phyloP scores from a whole-genome alignment of 768 basidiomycete genomes.

The Ramaria sp. region DNA sequence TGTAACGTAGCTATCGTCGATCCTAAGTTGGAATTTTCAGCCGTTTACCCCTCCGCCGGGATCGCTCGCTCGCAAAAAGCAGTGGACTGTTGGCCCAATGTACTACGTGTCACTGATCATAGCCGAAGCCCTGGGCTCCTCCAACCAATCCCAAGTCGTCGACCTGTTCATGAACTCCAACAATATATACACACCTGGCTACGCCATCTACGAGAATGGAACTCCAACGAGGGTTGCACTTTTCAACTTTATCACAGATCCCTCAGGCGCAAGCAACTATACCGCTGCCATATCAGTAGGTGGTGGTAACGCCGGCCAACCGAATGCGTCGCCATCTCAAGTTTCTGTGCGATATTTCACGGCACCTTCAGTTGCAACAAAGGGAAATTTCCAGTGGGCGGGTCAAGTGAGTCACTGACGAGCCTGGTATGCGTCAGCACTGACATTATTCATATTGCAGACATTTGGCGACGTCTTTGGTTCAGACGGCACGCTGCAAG shows the following conservation, averaged over 20 bases:
- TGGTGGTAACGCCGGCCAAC: constrained; percentile 30
- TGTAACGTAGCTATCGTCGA: constrained; percentile 25
- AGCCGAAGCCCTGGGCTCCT: constrained; percentile 60
- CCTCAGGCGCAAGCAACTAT: constrained; percentile 42
- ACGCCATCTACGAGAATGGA: constrained; percentile 68
- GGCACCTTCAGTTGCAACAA: constrained; percentile 44
- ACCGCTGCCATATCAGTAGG: constrained; percentile 40
- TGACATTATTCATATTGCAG: constrained; percentile 19
- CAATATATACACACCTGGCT: constrained; percentile 49
- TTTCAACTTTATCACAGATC: constrained; percentile 64
- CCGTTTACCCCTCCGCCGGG: constrained; percentile 35
- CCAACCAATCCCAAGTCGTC: constrained; percentile 52
- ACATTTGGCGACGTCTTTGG: constrained; percentile 52
- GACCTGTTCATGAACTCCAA: constrained; percentile 47
- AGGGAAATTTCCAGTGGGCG: constrained; percentile 66
- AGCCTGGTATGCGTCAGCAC: not conserved
- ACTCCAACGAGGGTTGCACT: constrained; percentile 50
- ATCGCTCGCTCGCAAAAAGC: constrained; percentile 42
- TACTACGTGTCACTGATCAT: constrained; percentile 67
- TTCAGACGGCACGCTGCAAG: constrained; percentile 58
- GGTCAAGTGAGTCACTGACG: constrained; percentile 30
- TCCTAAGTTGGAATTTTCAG: constrained; percentile 6
- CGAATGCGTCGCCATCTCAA: constrained; percentile 29
- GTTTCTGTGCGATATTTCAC: constrained; percentile 43
- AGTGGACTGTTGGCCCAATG: constrained; percentile 67